phyloP scores from a whole-genome alignment of 257 asterid genomes.

The Hygrophila difformis region DNA sequence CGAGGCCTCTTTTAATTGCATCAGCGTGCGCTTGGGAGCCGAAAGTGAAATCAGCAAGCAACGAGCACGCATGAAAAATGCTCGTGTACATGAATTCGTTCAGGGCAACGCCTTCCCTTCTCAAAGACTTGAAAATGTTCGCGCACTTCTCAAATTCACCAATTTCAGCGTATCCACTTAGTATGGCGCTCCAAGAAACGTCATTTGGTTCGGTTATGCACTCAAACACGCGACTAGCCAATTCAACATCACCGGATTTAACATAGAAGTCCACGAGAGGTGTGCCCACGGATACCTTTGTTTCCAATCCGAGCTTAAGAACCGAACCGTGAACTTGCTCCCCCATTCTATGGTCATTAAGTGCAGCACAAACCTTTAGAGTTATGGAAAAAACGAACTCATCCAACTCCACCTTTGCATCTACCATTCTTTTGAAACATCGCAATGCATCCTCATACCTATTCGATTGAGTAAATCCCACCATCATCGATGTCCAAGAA shows the following conservation, averaged over 20 bases:
- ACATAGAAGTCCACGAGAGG: conserved; percentile 54
- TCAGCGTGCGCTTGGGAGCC: conserved; percentile 56
- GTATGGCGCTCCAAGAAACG: conserved; percentile 56
- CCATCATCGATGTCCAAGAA: conserved; percentile 46
- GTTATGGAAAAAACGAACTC: conserved; percentile 37
- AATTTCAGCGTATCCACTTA: conserved; percentile 35
- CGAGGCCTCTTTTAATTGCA: conserved; percentile 38
- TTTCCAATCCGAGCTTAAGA: conserved; percentile 31
- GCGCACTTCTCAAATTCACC: conserved; percentile 39
- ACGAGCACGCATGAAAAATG: conserved; percentile 43
- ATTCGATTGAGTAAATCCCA: conserved; percentile 39
- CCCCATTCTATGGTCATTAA: conserved; percentile 27
- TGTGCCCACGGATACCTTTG: conserved; percentile 38
- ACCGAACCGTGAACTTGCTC: conserved; percentile 35
- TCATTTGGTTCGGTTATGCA: conserved; percentile 39
- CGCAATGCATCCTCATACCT: conserved; percentile 32
- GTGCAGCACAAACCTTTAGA: conserved; percentile 41
- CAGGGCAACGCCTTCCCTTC: conserved; percentile 27
- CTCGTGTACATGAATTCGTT: conserved; percentile 47
- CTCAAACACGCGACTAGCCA: conserved; percentile 31
- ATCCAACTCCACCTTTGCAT: conserved; percentile 27
- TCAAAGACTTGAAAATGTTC: conserved; percentile 29
- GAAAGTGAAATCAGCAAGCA: conserved; percentile 30
- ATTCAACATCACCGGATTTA: conserved; percentile 31
- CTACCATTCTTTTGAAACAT: conserved; percentile 25